Evolutionary conservation across 1,284 basidiomycete species (phyloP).

Genomic region (Schizophyllum amplum): DNA sequence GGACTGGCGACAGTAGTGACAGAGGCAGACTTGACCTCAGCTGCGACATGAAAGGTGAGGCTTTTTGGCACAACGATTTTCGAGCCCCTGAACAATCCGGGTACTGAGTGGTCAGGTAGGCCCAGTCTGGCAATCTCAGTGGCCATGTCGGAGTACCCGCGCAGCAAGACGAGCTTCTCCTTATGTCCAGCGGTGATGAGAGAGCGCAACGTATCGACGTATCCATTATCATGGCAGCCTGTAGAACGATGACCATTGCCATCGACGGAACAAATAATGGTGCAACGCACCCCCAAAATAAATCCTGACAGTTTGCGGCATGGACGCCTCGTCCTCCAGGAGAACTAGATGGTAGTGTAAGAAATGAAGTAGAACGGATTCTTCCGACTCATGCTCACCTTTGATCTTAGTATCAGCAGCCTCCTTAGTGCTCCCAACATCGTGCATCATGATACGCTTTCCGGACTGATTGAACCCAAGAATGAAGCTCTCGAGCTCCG

Average conservation of each 20-base stretch:
- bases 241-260: constrained; percentile 49
- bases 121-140: constrained; percentile 46
- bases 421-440: constrained; percentile 68
- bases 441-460: constrained; percentile 58
- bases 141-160: constrained; percentile 55
- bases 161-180: constrained; percentile 59
- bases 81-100: constrained; percentile 53
- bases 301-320: constrained; percentile 53
- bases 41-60: too few relatives aligned
- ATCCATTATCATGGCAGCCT: constrained; percentile 73
- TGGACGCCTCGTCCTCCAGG: constrained; percentile 51
- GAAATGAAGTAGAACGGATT: not conserved
- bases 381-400: constrained; percentile 29
- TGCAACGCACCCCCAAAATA: constrained; percentile 45
- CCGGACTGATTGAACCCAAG: constrained; percentile 59
- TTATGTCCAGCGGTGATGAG: constrained; percentile 56
- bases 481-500: constrained; percentile 52
- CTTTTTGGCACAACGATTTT: constrained; percentile 26
- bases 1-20: too few relatives aligned
- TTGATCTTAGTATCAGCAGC: constrained; percentile 67
- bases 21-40: too few relatives aligned
- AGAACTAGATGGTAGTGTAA: constrained; percentile 29
- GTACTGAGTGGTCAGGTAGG: constrained; percentile 46
- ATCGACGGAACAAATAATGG: constrained; percentile 26
- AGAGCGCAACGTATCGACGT: constrained; percentile 52